phyloP scores from a whole-genome alignment of 805 yeast species.

The Yarrowia divulgata region DNA sequence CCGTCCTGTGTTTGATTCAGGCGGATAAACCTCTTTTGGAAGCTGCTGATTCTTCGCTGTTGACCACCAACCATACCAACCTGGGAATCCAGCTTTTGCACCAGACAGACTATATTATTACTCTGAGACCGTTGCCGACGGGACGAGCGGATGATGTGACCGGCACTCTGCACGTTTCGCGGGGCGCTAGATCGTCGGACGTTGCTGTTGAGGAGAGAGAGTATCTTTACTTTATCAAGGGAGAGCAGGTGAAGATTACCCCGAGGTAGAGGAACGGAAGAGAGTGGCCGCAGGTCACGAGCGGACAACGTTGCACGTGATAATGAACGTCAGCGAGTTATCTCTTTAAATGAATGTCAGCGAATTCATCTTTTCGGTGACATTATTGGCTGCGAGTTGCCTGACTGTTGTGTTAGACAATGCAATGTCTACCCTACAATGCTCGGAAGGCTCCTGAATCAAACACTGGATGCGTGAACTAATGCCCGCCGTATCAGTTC shows the following conservation, averaged over 20 bases:
- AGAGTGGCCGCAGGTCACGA: neutral
- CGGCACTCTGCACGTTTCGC: slow-evolving; percentile 1
- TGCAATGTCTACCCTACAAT: no score
- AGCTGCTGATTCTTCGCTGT: neutral
- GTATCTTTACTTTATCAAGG: slow-evolving; percentile 21
- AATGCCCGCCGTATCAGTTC: no score
- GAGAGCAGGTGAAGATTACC: slow-evolving; percentile 22
- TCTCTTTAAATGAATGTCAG: no score
- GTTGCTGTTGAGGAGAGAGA: slow-evolving; percentile 16
- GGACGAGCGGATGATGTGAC: slow-evolving; percentile 26
- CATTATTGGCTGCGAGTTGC: no score
- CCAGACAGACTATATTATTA: slow-evolving; percentile 11
- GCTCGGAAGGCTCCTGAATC: no score
- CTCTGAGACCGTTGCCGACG: slow-evolving; percentile 5
- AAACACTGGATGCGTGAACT: no score
- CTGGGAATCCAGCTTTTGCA: slow-evolving; percentile 23
- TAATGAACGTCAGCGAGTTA: no score
- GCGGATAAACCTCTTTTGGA: slow-evolving; percentile 19
- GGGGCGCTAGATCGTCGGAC: neutral
- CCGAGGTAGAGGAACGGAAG: slow-evolving; percentile 1
- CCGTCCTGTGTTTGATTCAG: slow-evolving; percentile 9
- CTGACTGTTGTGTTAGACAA: no score
- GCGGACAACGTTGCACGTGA: no score
- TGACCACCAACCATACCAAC: slow-evolving; percentile 15
- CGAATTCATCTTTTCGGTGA: no score